Conservation (phyloP, 2,329 filamentous ascomycete species). For the Exophiala spinifera region DNA sequence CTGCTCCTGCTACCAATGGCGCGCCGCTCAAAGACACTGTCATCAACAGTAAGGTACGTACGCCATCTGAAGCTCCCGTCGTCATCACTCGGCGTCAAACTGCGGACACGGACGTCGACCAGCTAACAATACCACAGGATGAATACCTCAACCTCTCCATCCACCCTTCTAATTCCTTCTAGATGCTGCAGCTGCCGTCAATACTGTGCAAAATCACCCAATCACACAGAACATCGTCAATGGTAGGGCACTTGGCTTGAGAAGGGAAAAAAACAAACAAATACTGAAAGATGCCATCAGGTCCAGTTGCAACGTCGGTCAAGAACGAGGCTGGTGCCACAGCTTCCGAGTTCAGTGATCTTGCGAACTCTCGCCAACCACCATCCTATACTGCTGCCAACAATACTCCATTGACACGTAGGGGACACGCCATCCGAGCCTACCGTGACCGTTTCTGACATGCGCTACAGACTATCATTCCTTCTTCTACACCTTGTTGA, state of each 20-base stretch:
- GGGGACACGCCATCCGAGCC: conserved; percentile 28
- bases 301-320: conserved; percentile 56
- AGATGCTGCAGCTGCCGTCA: conserved; percentile 51
- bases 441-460: conserved; percentile 7
- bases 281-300: conserved; percentile 32
- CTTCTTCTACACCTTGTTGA: conserved; percentile 63
- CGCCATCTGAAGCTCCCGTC: neutral
- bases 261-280: neutral
- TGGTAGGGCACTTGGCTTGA: conserved; percentile 15
- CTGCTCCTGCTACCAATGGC: conserved; percentile 17
- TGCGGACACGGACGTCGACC: neutral
- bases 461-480: conserved; percentile 58
- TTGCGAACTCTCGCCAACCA: conserved; percentile 53
- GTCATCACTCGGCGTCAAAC: too few relatives aligned
- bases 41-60: conserved; percentile 26
- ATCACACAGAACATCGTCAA: conserved; percentile 44
- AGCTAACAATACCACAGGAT: conserved; percentile 7
- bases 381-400: conserved; percentile 56
- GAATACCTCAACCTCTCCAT: neutral
- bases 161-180: conserved; percentile 13
- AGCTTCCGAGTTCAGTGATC: conserved; percentile 55
- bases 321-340: conserved; percentile 57
- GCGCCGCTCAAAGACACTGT: conserved; percentile 18
- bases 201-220: conserved; percentile 49
- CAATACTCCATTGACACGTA: conserved; percentile 62